Percentiles rank a stretch among this genome's conserved stretches.
phyloP scores from a whole-genome alignment of 805 yeast species.

The Yarrowia alimentaria region DNA sequence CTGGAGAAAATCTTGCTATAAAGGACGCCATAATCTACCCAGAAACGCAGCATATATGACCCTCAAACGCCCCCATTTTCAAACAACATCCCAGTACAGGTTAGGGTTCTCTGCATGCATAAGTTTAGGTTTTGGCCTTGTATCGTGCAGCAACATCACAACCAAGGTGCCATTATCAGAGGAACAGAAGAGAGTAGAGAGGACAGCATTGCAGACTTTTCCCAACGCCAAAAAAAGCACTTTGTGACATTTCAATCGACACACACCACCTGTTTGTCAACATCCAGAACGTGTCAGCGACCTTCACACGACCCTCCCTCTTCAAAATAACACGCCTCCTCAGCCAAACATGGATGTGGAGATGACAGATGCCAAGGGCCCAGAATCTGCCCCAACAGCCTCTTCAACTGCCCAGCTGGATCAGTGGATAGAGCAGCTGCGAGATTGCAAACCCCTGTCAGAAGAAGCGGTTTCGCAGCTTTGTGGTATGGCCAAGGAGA shows the following conservation, averaged over 20 bases:
- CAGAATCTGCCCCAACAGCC: conserved; percentile 7
- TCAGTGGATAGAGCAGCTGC: conserved; percentile 81
- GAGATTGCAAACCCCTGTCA: conserved; percentile 75
- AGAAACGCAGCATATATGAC: too few species aligned
- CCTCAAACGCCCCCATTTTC: too few species aligned
- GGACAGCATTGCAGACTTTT: too few species aligned
- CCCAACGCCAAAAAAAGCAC: too few species aligned
- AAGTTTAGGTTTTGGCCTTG: conserved; percentile 16
- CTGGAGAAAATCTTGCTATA: too few species aligned
- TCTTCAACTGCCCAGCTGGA: conserved; percentile 60
- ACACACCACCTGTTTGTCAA: too few species aligned
- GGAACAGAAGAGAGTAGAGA: too few species aligned
- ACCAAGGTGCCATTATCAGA: too few species aligned
- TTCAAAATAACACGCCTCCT: neutral
- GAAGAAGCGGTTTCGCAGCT: conserved; percentile 78
- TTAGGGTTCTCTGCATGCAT: neutral
- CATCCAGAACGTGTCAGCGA: neutral
- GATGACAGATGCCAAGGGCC: conserved; percentile 22
- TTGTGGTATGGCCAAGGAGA: conserved; percentile 89
- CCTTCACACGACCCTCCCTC: neutral
- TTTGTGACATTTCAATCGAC: too few species aligned
- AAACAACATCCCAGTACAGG: too few species aligned
- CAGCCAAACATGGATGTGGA: conserved; percentile 10
- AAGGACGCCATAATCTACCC: too few species aligned
- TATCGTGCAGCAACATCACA: conserved; percentile 23